Base-by-base conservation (phyloP, 352 stramenopile species). In the Pythium brachiatum region DNA sequence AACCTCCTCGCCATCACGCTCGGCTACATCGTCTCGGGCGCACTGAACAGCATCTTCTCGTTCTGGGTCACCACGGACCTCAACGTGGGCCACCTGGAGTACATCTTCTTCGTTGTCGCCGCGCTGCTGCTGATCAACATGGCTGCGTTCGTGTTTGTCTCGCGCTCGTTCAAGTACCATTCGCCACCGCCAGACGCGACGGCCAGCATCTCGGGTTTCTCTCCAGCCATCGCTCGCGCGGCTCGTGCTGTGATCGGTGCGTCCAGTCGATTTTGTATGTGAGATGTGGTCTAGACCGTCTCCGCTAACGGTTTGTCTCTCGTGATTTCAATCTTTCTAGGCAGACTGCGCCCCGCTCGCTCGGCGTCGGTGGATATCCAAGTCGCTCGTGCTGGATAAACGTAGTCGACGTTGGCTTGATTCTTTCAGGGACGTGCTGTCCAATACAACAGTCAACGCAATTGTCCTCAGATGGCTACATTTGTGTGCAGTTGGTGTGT, bases 1-100 rank as follows among this genome's bases (percentile, higher is more conserved):
- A 97, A 97, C 62, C 56, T 97, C 26, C 67, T 97, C 23, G 96
- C 89, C 2, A 97, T 86, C 12, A 96, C 91, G 53, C 74, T 97
- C 27, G 90, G 90, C 7, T 94, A 87, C 62, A 92, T 96, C 46
- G 83, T 94, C 18, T 75, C 81, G 0, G 86, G 82, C 1, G 87
- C 79, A 1, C 68, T 94, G 36, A 95, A 94, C 78, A 95, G 83
- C 66, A 86, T 94, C 56, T 93, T 95, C 60, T 94, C 86, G 26
- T 90, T 92, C 69, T 97, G 90, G 90, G 62, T 98, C 57, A 86
- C 92, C 20, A 92, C 75, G 29, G 79, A 98, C 65, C 64, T 98
- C 29, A 97, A 98, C 73, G 58, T 91, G 23, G 92, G 92, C 47
- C 72, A 92, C 26, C 75, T 98, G 23, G 90, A 97, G 68, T 79